Evolutionary conservation across 495 filamentous ascomycete species (phyloP).

Genomic region (Aspergillus carlsbadensis): DNA sequence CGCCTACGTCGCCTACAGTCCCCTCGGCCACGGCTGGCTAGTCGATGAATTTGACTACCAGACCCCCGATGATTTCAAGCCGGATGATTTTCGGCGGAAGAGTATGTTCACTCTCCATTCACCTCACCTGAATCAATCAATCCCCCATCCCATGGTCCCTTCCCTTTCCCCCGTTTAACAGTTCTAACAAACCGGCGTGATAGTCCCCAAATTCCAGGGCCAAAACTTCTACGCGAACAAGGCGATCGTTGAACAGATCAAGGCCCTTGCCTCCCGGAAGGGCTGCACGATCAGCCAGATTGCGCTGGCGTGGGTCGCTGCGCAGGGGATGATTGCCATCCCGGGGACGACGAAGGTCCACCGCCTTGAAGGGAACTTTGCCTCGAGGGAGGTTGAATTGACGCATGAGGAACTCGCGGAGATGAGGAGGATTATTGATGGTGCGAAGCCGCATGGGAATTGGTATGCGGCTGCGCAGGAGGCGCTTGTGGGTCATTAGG

Average conservation of each 20-base stretch:
- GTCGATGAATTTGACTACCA: slow-evolving; percentile 45
- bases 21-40: slow-evolving; percentile 47
- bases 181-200: too few relatives aligned
- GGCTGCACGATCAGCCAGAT: slow-evolving; percentile 40
- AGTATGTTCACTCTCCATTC: slow-evolving; percentile 20
- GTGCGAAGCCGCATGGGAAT: too few relatives aligned
- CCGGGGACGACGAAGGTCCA: slow-evolving; percentile 46
- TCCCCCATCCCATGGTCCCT: too few relatives aligned
- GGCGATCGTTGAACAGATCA: slow-evolving; percentile 44
- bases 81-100: slow-evolving; percentile 42
- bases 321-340: slow-evolving; percentile 48
- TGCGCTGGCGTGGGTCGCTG: slow-evolving; percentile 47
- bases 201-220: slow-evolving; percentile 46
- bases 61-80: slow-evolving; percentile 43
- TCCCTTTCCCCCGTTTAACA: too few relatives aligned
- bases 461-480: too few relatives aligned
- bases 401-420: too few relatives aligned
- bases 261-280: slow-evolving; percentile 38
- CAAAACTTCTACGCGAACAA: slow-evolving; percentile 51
- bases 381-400: slow-evolving; percentile 26
- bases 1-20: slow-evolving; percentile 46
- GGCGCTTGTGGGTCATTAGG: too few relatives aligned
- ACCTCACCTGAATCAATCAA: too few relatives aligned
- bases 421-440: too few relatives aligned
- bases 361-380: slow-evolving; percentile 43